These are phyloP conservation scores for Ganoderma sp. DNA, from an alignment of 1,284 basidiomycete genomes.

Conservation along the genomic window DNA sequence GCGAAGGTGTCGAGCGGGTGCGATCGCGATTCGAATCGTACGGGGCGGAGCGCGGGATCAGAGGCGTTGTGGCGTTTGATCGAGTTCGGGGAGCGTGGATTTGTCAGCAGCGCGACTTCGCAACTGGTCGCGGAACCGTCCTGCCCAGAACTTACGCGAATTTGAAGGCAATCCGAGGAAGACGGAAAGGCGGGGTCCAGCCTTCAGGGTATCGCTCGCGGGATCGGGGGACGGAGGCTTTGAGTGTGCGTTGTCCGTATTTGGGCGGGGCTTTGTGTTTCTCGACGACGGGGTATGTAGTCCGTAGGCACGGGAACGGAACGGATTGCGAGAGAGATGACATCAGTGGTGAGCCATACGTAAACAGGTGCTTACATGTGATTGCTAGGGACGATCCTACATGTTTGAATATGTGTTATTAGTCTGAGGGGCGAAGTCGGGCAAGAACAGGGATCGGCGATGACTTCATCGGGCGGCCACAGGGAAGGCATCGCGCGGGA, in stretches of 20 bases:
- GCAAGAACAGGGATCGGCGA: not conserved
- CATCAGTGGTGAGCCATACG: not conserved
- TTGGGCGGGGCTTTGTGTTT: conserved; percentile 4
- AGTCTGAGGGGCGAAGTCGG: not conserved
- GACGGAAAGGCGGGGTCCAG: not conserved
- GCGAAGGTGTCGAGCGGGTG: not conserved
- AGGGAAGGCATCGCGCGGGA: not conserved
- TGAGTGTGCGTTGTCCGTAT: conserved; percentile 3
- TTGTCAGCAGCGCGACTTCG: not conserved
- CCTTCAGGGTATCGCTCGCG: not conserved
- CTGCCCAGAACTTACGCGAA: not conserved
- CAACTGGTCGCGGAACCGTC: not conserved
- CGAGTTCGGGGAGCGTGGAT: not conserved
- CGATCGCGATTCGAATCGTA: conserved; percentile 5
- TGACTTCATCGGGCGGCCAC: conserved; percentile 2
- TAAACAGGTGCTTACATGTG: conserved; percentile 8
- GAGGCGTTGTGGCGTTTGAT: not conserved
- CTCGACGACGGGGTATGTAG: not conserved
- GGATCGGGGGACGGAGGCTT: not conserved
- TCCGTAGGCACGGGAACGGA: not conserved
- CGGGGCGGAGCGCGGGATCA: not conserved
- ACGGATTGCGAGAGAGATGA: conserved; percentile 3
- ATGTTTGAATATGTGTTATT: not conserved
- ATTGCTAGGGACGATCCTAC: conserved; percentile 6
- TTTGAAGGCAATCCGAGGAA: not conserved